These are phyloP conservation scores for Codiaeum variegatum DNA, from an alignment of 441 rosid genomes.

Conservation along the genomic window DNA sequence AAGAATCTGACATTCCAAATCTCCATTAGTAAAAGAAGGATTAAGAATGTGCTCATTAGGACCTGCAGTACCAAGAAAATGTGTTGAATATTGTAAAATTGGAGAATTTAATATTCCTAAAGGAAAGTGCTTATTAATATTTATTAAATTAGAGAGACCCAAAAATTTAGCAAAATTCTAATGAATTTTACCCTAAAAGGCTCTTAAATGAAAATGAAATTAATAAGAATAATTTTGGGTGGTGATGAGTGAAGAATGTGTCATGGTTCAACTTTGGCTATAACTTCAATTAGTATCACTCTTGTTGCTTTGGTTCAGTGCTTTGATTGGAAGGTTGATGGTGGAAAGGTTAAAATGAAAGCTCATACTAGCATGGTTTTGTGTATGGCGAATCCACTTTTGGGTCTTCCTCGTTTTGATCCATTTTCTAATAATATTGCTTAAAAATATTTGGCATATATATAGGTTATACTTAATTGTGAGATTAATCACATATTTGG, in stretches of 20 bases:
- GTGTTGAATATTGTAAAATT: conserved; percentile 28
- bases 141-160: conserved; percentile 47
- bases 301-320: conserved; percentile 19
- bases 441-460: too few relatives aligned
- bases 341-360: conserved; percentile 1
- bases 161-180: conserved; percentile 19
- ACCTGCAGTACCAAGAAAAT: conserved; percentile 25
- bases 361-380: not conserved
- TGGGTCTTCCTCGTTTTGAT: not conserved
- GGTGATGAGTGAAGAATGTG: conserved; percentile 38
- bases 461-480: too few relatives aligned
- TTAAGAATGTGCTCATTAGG: conserved; percentile 23
- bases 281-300: conserved; percentile 6
- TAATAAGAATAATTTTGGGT: not conserved
- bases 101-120: conserved; percentile 22
- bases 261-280: conserved; percentile 30
- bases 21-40: conserved; percentile 36
- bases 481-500: too few relatives aligned
- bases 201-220: conserved; percentile 15
- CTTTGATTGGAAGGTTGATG: conserved; percentile 6
- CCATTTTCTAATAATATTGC: not conserved
- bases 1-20: conserved; percentile 34
- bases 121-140: conserved; percentile 25
- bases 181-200: conserved; percentile 32
- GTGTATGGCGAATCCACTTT: not conserved